Evolutionary conservation across 2,329 filamentous ascomycete species (phyloP), one percentile per base, ranked within the genome.

Genomic region (Fusarium camptoceras): DNA sequence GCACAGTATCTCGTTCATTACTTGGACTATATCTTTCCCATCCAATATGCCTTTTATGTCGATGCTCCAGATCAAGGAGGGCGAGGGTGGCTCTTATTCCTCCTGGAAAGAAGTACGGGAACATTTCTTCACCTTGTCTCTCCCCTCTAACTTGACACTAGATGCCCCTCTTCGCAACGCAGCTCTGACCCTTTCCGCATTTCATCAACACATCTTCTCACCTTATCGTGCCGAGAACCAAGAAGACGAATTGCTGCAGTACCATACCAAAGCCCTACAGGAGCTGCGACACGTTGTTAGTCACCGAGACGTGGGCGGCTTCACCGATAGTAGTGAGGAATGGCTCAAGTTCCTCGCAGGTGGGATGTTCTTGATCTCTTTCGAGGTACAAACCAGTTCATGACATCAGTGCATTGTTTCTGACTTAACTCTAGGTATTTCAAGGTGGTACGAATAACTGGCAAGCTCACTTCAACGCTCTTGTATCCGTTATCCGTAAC

Each of bases 1-100:
- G 71, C 75, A 3, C 73, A 77, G 42, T 72, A 76, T 8, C 56
- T 77, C 6, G 67, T 76, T 14, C 70, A 77, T 27, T 77, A 76
- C 47, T 47, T 77, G 7, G 75, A 77, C 30, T 75, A 76, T 28
- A 75, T 77, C 16, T 76, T 77, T 30, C 74, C 72, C 0, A 55
- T 76, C 1, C 73, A 77, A 31, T 77, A 73, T 31, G 66, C 73
- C 1, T 76, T 73, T 34, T 76, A 77, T 14, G 64, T 65, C 9
- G 72, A 76, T n/a, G 70, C 70, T 1, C 71, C 75, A 2, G 66
- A 34, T 8, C 30, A 34, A 16, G 30, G 30, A 34, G 30, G 30
- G 8, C 30, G 30, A 16, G 30, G 30, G 16, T 34, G 30, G 30
- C 30, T 34, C 8, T 9, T 34, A 16, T 34, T 16, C 30, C 30